Conservation (phyloP, 2,329 filamentous ascomycete genomes). For the Hymenoscyphus salicellus region DNA sequence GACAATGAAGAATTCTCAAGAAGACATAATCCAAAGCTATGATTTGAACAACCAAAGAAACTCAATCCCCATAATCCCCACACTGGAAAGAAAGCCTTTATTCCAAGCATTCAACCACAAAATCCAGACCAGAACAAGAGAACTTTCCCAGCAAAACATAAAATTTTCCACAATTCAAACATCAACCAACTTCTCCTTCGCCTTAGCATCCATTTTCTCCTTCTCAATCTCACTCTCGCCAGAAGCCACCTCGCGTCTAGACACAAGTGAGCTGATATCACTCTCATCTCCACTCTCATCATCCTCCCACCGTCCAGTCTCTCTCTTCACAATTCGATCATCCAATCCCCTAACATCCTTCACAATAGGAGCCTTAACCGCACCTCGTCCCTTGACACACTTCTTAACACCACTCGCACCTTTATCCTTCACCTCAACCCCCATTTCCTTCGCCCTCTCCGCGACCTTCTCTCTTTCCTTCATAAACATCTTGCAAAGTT, state of each 20-base stretch:
- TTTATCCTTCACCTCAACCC: background rate
- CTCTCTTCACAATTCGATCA: slow-evolving; percentile 22
- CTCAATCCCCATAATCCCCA: no score
- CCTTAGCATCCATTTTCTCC: background rate
- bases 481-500: slow-evolving; percentile 24
- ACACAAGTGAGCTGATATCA: slow-evolving; percentile 7
- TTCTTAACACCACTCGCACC: slow-evolving; percentile 3
- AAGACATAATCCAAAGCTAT: no score
- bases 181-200: slow-evolving; percentile 28
- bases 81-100: no score
- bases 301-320: slow-evolving; percentile 30
- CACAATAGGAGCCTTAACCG: background rate
- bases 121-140: background rate
- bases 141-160: background rate
- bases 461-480: slow-evolving; percentile 3
- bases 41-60: no score
- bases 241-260: background rate
- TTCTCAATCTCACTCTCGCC: slow-evolving; percentile 10
- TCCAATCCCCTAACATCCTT: slow-evolving; percentile 13
- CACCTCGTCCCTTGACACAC: background rate
- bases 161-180: slow-evolving; percentile 13
- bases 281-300: slow-evolving; percentile 15
- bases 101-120: background rate
- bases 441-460: slow-evolving; percentile 15
- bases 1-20: no score